A percentile compares a stretch with the other conserved stretches of the same genome.
These are phyloP conservation scores for Verruconis gallopava DNA, from an alignment of 2,329 filamentous ascomycete species.

Conservation along the genomic window DNA sequence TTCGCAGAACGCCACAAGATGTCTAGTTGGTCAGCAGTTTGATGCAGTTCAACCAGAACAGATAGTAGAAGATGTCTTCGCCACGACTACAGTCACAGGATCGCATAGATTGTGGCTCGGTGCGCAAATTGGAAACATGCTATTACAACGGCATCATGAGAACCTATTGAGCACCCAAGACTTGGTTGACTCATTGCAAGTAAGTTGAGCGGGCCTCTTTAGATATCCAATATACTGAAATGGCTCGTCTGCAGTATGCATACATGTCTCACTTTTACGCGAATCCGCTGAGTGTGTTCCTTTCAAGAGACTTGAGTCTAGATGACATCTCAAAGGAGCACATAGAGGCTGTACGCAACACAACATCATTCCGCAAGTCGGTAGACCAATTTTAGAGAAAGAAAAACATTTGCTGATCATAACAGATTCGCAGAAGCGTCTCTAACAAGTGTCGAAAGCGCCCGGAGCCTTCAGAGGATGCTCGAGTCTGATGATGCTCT, in stretches of 20 bases:
- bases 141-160: constrained; percentile 61
- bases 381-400: too few species aligned
- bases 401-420: not conserved
- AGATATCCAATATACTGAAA: constrained; percentile 14
- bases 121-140: constrained; percentile 44
- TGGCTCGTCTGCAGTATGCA: constrained; percentile 44
- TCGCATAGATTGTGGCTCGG: constrained; percentile 50
- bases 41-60: constrained; percentile 61
- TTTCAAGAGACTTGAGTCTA: constrained; percentile 26
- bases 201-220: constrained; percentile 19
- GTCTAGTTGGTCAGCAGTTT: constrained; percentile 59
- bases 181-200: constrained; percentile 58
- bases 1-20: constrained; percentile 53
- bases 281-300: constrained; percentile 57
- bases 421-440: constrained; percentile 21
- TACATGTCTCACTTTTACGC: constrained; percentile 82
- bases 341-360: constrained; percentile 52
- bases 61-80: constrained; percentile 61
- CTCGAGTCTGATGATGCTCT: constrained; percentile 49
- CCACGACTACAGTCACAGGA: constrained; percentile 46
- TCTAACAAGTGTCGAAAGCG: constrained; percentile 34
- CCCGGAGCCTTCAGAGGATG: constrained; percentile 30
- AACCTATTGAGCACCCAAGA: constrained; percentile 64
- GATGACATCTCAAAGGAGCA: constrained; percentile 45
- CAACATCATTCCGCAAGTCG: constrained; percentile 51